Base-by-base conservation (phyloP, 176 grass and related monocot species). In the maize (Zea mays) region DNA sequence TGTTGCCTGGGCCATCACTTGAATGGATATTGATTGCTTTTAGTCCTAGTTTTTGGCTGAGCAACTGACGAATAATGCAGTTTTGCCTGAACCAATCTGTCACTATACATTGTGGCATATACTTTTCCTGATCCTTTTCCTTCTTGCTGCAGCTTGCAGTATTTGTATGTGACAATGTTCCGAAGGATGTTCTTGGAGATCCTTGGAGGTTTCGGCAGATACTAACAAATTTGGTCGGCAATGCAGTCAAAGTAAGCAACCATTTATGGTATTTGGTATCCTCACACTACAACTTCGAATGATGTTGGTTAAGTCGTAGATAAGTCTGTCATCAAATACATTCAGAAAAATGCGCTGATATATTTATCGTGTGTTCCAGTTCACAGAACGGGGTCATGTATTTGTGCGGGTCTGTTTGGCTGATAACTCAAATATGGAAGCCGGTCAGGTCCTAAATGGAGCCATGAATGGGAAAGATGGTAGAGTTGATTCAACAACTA, bases 211-310 rank as follows among this genome's bases (percentile, higher is more conserved):
- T 92, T 86, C 84, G 89, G 33, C 91, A 97, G 76, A 92, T 97
- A 88, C 76, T 97, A 59, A 97, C 94, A 83, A 97, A 97, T 90
- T 86, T 97, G 44, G 94, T 97, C 17, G 89, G 91, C 54, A 97
- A 97, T 55, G 93, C 94, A 54, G 89, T 97, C 21, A 97, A 97
- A 84, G 94, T 97, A 97, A 89, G 84, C 34, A 82, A 9, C 58
- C 27, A 49, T 15, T 88, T 88, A 85, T 64, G 20, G 34, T 62
- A 58, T 76, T 86, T 60, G 17, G 21, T 65, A 52, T 74, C 33
- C 68, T 58, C 20, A 35, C 9, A 13, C 8, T 19, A 37, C 27
- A 27, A 27, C 27, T 40, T 77, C 6, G 13, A 83, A 54, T 54
- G 6, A 48, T 64, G 27, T 60, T 71, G 5, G 0, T 14, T 41